Percentiles rank a stretch among this genome's conserved stretches.
Conservation (phyloP, 2,329 filamentous ascomycete genomes). For the Calonectria pseudoturangicola region DNA sequence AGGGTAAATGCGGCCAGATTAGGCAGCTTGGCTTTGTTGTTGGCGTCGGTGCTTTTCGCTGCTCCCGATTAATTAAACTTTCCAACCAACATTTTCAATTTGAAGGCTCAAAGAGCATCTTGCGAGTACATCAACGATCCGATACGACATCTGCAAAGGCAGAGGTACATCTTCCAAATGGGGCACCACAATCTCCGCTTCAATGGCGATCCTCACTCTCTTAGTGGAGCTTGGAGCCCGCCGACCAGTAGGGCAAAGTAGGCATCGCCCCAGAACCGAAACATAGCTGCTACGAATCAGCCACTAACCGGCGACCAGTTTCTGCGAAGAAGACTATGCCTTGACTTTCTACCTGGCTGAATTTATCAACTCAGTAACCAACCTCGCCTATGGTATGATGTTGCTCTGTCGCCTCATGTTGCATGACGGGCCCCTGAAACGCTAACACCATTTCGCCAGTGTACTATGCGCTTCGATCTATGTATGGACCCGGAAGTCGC, state of each 20-base stretch:
- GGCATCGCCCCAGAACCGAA: slow-evolving; percentile 34
- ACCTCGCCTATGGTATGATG: slow-evolving; percentile 64
- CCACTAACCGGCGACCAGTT: slow-evolving; percentile 53
- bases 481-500: slow-evolving; percentile 57
- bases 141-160: neutral
- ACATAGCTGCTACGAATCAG: neutral
- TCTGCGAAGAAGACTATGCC: slow-evolving; percentile 70
- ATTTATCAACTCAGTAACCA: slow-evolving; percentile 66
- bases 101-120: neutral
- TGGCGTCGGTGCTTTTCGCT: slow-evolving; percentile 1
- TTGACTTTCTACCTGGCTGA: slow-evolving; percentile 65
- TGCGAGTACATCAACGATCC: neutral
- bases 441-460: slow-evolving; percentile 56
- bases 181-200: slow-evolving; percentile 62
- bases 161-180: neutral
- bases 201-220: slow-evolving; percentile 58
- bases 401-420: neutral
- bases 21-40: neutral
- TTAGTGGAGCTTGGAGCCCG: slow-evolving; percentile 62
- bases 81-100: neutral
- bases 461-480: slow-evolving; percentile 63
- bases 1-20: slow-evolving; percentile 3
- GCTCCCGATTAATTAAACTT: slow-evolving; percentile 7
- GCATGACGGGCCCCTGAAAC: slow-evolving; percentile 62
- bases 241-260: slow-evolving; percentile 64